phyloP scores from a whole-genome alignment of 345 rosid genomes.

The Arabidopsis arenosa region DNA sequence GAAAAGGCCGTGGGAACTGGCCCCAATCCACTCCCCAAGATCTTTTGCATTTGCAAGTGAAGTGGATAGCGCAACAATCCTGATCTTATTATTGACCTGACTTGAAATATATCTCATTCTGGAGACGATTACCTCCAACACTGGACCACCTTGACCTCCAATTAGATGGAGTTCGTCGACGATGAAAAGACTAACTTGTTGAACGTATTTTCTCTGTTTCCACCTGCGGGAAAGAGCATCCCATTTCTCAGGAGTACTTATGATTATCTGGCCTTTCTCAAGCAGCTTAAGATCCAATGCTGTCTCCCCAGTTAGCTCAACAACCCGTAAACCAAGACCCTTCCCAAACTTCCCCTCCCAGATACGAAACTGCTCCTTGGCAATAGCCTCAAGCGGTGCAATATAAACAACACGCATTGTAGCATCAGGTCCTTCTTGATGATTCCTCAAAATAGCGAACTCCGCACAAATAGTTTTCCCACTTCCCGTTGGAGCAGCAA shows the following conservation, averaged over 20 bases:
- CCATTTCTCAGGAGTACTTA: constrained; percentile 96
- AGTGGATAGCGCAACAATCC: constrained; percentile 90
- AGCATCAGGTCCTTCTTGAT: constrained; percentile 75
- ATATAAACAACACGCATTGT: constrained; percentile 80
- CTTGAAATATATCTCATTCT: constrained; percentile 93
- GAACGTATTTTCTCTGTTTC: constrained; percentile 86
- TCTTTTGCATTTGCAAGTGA: constrained; percentile 98
- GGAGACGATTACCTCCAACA: constrained; percentile 87
- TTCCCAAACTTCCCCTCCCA: constrained; percentile 89
- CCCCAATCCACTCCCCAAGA: constrained; percentile 98
- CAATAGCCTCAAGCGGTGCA: constrained; percentile 93
- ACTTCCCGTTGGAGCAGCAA: constrained; percentile 98
- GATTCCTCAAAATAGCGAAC: constrained; percentile 86
- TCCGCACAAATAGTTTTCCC: constrained; percentile 98
- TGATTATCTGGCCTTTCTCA: constrained; percentile 84
- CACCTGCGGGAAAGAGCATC: constrained; percentile 96
- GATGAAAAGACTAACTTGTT: constrained; percentile 94
- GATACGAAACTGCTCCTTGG: constrained; percentile 74
- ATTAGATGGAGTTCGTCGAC: constrained; percentile 94
- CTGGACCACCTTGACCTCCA: constrained; percentile 93
- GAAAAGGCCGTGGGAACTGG: constrained; percentile 90
- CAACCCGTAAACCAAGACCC: constrained; percentile 84
- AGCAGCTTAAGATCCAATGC: constrained; percentile 81
- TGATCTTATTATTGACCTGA: constrained; percentile 79
- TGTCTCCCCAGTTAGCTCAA: constrained; percentile 87